Base-by-base conservation (phyloP, 805 yeast species). In the Maudiozyma bulderi region DNA sequence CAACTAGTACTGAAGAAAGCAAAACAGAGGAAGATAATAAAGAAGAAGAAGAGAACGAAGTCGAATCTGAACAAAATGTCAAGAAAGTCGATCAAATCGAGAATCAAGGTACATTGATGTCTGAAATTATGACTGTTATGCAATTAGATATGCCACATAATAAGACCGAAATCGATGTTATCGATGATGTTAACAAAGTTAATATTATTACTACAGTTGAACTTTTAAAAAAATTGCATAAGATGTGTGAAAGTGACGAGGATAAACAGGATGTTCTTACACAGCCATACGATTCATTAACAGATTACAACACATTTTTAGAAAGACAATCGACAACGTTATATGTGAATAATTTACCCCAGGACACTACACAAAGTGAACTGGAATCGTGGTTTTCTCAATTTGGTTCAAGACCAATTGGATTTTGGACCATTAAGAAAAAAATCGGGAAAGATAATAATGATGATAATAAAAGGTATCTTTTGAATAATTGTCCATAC, bases 371-470 rank as follows among this genome's bases (percentile, higher is more conserved):
- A 1, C 96, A 90, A 66, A 76, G 88, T 46, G 96, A 90, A 66
- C 72, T 89, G 44, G 96, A 89, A 69, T 74, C 84, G 33, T 90
- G 96, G 96, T 89, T 88, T 63, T 80, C 88, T 4, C 93, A 86
- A 61, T 83, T 77, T 62, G 95, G 95, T 3, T 84, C 87, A 1
- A 74, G 90, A 46, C 95, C 96, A 1, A 75, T 86, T 46, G 93
- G 95, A 10, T 86, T 88, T 63, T 88, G 96, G 95, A 81, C 93
- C 0, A 72, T 89, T 46, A 82, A 81, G 59, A 75, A 78, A n/a
- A 75, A 81, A 29, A 59, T 51, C 30, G 47, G 54, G 14, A 33
- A 56, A 38, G 57, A 57, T 34, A 54, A 50, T 30, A 54, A 58
- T 61, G 54, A 54, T 45, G 28, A 9, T 3, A 15, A 13, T 8